These are phyloP conservation scores for Malus sieversii DNA, from an alignment of 306 rosid species.

Conservation along the genomic window DNA sequence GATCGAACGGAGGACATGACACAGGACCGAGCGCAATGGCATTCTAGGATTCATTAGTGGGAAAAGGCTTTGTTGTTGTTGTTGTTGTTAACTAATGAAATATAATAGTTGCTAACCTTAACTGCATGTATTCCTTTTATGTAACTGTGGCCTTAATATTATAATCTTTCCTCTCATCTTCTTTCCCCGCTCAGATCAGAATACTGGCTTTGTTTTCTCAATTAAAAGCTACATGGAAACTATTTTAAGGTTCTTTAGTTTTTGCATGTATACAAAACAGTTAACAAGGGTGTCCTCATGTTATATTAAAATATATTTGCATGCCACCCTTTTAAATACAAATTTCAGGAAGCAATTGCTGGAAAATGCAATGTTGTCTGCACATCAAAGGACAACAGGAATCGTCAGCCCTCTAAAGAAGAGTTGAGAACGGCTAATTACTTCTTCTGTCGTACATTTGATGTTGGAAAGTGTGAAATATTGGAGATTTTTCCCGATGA, in stretches of 20 bases:
- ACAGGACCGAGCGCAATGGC: no score
- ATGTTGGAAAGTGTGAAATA: constrained; percentile 28
- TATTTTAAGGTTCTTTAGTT: neutral
- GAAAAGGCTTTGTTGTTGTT: no score
- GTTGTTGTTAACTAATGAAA: neutral
- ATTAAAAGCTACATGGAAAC: neutral
- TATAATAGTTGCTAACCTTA: neutral
- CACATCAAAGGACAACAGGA: constrained; percentile 49
- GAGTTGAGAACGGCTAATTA: constrained; percentile 38
- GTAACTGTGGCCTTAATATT: neutral
- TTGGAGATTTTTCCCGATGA: constrained; percentile 31
- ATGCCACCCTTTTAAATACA: neutral
- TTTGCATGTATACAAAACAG: neutral
- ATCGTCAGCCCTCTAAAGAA: constrained; percentile 37
- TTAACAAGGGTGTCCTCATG: neutral
- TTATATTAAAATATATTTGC: neutral
- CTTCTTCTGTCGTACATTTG: constrained; percentile 39
- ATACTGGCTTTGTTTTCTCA: neutral
- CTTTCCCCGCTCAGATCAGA: neutral
- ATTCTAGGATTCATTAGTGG: no score
- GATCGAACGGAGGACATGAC: no score
- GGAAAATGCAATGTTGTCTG: constrained; percentile 60
- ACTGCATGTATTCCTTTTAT: neutral
- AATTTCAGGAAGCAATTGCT: constrained; percentile 44
- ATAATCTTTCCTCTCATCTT: neutral